phyloP scores from a whole-genome alignment of 306 rosid genomes.

The Quercus dentata region DNA sequence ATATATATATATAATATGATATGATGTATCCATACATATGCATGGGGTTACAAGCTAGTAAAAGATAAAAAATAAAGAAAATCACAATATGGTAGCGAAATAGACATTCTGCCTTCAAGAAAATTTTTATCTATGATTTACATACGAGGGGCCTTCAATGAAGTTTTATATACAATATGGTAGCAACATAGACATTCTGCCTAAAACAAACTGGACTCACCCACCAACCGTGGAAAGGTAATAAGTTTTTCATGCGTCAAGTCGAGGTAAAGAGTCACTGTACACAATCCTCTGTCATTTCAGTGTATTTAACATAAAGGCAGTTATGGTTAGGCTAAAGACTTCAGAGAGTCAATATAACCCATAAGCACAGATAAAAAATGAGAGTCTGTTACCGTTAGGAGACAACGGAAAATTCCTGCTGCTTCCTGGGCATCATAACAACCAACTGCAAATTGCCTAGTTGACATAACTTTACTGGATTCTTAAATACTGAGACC shows the following conservation, averaged over 20 bases:
- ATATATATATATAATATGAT: too few species aligned
- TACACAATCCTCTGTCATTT: not conserved
- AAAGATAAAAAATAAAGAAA: too few species aligned
- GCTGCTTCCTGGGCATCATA: slow-evolving; percentile 55
- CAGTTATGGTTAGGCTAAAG: not conserved
- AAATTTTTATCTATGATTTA: too few species aligned
- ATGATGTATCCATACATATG: too few species aligned
- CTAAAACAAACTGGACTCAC: too few species aligned
- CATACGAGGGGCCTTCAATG: too few species aligned
- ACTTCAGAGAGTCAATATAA: not conserved
- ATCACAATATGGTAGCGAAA: too few species aligned
- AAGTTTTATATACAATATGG: too few species aligned
- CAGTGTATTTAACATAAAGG: not conserved
- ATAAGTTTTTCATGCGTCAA: not conserved
- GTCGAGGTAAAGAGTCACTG: not conserved
- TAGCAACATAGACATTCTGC: too few species aligned
- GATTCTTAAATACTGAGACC: slow-evolving; percentile 62
- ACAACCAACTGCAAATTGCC: slow-evolving; percentile 65
- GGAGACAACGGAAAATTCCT: slow-evolving; percentile 36
- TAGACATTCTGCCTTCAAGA: too few species aligned
- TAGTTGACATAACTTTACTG: slow-evolving; percentile 57
- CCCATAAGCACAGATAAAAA: not conserved
- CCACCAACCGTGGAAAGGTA: too few species aligned
- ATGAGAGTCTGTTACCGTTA: slow-evolving; percentile 26
- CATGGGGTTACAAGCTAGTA: too few species aligned